Evolutionary conservation across 2,329 filamentous ascomycete species (phyloP).

Genomic region (Neopestalotiopsis clavispora): DNA sequence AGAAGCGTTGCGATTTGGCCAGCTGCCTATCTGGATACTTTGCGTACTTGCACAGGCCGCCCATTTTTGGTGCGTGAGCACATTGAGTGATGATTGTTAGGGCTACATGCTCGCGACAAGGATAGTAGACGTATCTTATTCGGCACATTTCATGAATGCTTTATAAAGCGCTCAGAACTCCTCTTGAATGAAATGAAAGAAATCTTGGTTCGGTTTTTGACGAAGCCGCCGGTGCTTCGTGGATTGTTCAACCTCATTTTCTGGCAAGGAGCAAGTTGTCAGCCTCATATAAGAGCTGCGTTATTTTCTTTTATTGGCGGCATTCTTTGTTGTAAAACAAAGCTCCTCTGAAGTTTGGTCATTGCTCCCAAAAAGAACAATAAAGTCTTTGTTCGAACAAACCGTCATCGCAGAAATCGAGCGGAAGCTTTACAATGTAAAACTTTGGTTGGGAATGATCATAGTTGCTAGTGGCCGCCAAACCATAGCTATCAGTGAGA

Average conservation of each 20-base stretch:
- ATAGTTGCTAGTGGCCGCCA: too few relatives aligned
- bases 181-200: neutral
- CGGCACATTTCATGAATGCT: conserved; percentile 14
- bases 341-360: neutral
- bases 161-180: neutral
- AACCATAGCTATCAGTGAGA: too few relatives aligned
- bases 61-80: neutral
- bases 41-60: neutral
- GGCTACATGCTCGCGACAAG: conserved; percentile 15
- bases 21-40: neutral
- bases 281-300: neutral
- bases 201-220: neutral
- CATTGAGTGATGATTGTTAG: conserved; percentile 12
- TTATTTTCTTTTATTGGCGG: neutral
- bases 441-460: neutral
- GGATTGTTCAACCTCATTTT: neutral
- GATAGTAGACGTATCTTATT: conserved; percentile 15
- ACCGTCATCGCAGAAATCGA: too few relatives aligned
- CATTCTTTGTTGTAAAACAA: neutral
- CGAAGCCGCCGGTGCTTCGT: neutral
- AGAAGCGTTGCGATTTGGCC: conserved; percentile 2
- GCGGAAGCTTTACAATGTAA: neutral
- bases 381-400: neutral
- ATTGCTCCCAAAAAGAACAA: neutral
- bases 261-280: neutral